A percentile compares a stretch with the other conserved stretches of the same genome.
Evolutionary conservation across 225 moss, liverwort and hornwort species (phyloP).

Genomic region (Marchantia polymorpha): DNA sequence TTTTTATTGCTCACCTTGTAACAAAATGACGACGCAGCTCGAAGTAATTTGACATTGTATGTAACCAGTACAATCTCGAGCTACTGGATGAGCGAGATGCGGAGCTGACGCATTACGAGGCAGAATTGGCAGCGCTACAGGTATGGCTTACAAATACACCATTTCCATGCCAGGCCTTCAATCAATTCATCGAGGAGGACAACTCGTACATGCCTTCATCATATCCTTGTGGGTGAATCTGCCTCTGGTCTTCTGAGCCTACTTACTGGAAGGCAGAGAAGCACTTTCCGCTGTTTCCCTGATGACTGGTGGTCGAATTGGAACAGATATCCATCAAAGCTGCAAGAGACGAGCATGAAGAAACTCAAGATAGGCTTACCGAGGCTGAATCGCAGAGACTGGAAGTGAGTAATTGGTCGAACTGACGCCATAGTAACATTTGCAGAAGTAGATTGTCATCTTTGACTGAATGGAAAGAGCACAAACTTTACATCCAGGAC

Average conservation of each 20-base stretch:
- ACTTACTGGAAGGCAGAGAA: neutral
- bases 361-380: slow-evolving; percentile 29
- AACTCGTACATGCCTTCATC: too few relatives aligned
- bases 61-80: slow-evolving; percentile 41
- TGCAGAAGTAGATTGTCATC: too few relatives aligned
- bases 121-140: slow-evolving; percentile 29
- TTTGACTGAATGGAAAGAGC: too few relatives aligned
- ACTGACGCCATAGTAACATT: too few relatives aligned
- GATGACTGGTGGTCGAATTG: neutral
- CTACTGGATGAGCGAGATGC: slow-evolving; percentile 46
- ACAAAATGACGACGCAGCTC: neutral
- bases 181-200: neutral
- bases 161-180: neutral
- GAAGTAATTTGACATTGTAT: neutral
- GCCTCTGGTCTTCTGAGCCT: neutral
- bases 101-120: slow-evolving; percentile 35
- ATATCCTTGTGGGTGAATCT: neutral
- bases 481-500: neutral
- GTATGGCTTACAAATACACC: slow-evolving; percentile 4
- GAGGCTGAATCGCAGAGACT: slow-evolving; percentile 28
- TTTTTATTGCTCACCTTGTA: neutral
- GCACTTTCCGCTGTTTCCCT: neutral
- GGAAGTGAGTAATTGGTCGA: slow-evolving; percentile 18
- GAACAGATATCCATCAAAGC: slow-evolving; percentile 28
- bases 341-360: slow-evolving; percentile 18